Evolutionary conservation across 768 basidiomycete genomes (phyloP).

Genomic region (Agaricus sinodeliciosus): DNA sequence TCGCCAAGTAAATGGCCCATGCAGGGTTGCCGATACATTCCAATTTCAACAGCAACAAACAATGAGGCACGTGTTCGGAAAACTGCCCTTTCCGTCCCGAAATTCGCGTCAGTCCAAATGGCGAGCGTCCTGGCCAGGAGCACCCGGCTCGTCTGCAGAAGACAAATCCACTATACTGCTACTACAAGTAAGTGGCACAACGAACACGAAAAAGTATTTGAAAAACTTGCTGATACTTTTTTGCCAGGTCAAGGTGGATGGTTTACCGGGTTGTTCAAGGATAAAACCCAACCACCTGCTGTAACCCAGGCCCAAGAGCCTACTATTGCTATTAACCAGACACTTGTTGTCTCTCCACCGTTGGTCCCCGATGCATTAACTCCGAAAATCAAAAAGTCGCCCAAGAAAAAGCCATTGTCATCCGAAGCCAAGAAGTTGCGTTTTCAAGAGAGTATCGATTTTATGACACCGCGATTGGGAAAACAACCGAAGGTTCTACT

Average conservation of each 20-base stretch:
- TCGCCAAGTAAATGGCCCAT: too few relatives aligned
- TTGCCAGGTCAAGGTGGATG: too few relatives aligned
- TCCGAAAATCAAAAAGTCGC: not conserved
- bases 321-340: not conserved
- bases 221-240: too few relatives aligned
- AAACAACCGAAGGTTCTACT: conserved; percentile 25
- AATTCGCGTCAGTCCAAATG: not conserved
- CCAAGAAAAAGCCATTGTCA: conserved; percentile 19
- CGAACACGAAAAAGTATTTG: too few relatives aligned
- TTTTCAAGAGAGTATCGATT: conserved; percentile 29
- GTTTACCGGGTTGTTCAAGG: too few relatives aligned
- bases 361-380: not conserved
- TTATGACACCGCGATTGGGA: conserved; percentile 32
- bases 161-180: not conserved
- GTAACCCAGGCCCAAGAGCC: too few relatives aligned
- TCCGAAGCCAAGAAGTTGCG: conserved; percentile 22
- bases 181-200: not conserved
- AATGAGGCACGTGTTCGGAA: not conserved
- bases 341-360: not conserved
- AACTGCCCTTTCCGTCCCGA: not conserved
- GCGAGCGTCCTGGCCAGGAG: conserved; percentile 1
- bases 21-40: not conserved
- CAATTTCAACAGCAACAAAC: not conserved
- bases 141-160: not conserved
- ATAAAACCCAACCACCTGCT: not conserved